A percentile compares a stretch with the other conserved stretches of the same genome.
These are phyloP conservation scores for Colletotrichum sp. DNA, from an alignment of 2,329 filamentous ascomycete species.

Conservation along the genomic window DNA sequence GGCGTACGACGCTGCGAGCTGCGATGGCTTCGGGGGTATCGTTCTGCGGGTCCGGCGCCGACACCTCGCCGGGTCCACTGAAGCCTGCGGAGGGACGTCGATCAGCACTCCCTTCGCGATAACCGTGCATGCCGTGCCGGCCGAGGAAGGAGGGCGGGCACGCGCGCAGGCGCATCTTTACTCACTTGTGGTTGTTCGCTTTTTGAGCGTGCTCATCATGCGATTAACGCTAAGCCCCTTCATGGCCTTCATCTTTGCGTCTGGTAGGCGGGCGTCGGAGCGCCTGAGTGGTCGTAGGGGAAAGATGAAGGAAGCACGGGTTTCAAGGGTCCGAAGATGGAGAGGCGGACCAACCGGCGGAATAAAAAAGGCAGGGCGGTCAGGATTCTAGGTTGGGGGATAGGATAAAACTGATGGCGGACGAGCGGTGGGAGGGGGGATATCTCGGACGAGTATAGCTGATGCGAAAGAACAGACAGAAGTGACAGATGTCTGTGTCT, in stretches of 20 bases:
- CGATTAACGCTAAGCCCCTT: slow-evolving; percentile 62
- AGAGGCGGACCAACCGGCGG: neutral
- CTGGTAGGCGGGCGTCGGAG: neutral
- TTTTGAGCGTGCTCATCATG: slow-evolving; percentile 61
- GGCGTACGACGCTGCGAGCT: slow-evolving; percentile 68
- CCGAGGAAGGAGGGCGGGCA: neutral
- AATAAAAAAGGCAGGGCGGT: neutral
- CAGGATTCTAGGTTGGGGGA: neutral
- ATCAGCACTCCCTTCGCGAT: slow-evolving; percentile 12
- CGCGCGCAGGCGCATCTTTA: neutral
- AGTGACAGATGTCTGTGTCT: neutral
- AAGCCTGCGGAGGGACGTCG: slow-evolving; percentile 14
- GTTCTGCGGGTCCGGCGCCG: slow-evolving; percentile 34
- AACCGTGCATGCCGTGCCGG: neutral
- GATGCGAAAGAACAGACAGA: neutral
- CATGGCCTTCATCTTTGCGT: slow-evolving; percentile 45
- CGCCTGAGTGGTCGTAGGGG: neutral
- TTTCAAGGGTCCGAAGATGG: neutral
- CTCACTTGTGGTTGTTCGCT: slow-evolving; percentile 38
- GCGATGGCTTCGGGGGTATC: slow-evolving; percentile 73
- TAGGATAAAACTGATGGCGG: neutral
- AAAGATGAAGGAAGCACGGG: neutral
- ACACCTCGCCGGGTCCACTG: slow-evolving; percentile 19
- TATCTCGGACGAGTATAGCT: neutral
- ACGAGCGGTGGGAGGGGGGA: neutral